phyloP scores from a whole-genome alignment of 352 stramenopile genomes.

The Phytophthora europaea region DNA sequence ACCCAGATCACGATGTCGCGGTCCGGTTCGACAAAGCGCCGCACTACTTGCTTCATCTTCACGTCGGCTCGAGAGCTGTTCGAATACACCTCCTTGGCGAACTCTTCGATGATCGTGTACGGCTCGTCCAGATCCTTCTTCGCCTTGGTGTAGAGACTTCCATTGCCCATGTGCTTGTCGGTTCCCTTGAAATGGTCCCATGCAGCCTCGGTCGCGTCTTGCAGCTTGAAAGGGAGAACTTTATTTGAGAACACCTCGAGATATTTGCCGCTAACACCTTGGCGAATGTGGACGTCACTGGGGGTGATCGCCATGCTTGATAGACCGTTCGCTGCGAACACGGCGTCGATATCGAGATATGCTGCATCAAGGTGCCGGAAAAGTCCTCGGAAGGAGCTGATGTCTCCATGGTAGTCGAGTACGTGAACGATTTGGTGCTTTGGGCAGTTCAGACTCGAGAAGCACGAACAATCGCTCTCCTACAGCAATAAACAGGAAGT shows the following conservation, averaged over 20 bases:
- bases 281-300: conserved; percentile 33
- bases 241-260: conserved; percentile 41
- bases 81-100: conserved; percentile 59
- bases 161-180: conserved; percentile 38
- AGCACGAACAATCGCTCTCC: conserved; percentile 25
- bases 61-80: conserved; percentile 61
- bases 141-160: neutral
- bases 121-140: conserved; percentile 36
- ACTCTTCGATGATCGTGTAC: conserved; percentile 65
- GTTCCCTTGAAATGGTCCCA: conserved; percentile 44
- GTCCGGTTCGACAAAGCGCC: conserved; percentile 62
- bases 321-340: conserved; percentile 39
- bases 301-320: conserved; percentile 24
- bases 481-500: conserved; percentile 3
- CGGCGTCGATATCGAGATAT: conserved; percentile 25
- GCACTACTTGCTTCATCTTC: conserved; percentile 63
- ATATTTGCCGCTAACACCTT: conserved; percentile 21
- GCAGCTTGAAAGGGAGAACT: conserved; percentile 33
- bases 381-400: conserved; percentile 21
- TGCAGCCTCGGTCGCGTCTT: conserved; percentile 12
- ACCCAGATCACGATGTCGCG: conserved; percentile 72
- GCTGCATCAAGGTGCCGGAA: conserved; percentile 30
- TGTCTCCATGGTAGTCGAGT: conserved; percentile 23
- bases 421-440: conserved; percentile 29
- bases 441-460: conserved; percentile 16